phyloP scores from a whole-genome alignment of 805 yeast species.

The Debaryomyces castellii region DNA sequence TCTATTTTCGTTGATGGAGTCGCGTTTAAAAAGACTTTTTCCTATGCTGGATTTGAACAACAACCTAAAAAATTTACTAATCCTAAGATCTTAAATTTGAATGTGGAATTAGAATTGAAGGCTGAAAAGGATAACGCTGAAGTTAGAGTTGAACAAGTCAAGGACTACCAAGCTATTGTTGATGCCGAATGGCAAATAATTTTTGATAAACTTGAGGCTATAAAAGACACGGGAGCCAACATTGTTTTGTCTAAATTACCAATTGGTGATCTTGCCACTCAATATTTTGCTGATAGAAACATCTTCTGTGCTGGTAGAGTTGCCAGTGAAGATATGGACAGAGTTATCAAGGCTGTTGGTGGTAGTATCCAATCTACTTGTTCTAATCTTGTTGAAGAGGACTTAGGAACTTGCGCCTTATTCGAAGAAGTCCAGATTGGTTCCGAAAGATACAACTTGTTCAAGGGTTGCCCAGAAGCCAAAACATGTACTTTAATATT shows the following conservation, averaged over 20 bases:
- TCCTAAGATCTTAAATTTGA: conserved; percentile 82
- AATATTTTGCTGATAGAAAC: conserved; percentile 92
- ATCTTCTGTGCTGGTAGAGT: conserved; percentile 98
- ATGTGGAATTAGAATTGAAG: conserved; percentile 92
- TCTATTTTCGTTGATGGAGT: conserved; percentile 88
- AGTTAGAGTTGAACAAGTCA: conserved; percentile 90
- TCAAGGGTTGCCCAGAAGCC: conserved; percentile 88
- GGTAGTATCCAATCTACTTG: conserved; percentile 80
- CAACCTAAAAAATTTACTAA: conserved; percentile 83
- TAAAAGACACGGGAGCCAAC: conserved; percentile 83
- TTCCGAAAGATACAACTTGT: conserved; percentile 89
- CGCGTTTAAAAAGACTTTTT: conserved; percentile 94
- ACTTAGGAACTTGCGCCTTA: conserved; percentile 78
- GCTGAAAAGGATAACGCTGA: conserved; percentile 99
- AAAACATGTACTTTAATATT: conserved; percentile 90
- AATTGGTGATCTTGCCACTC: conserved; percentile 98
- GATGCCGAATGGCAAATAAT: conserved; percentile 99
- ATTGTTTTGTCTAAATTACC: conserved; percentile 93
- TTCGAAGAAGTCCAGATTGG: conserved; percentile 97
- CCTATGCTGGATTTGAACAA: conserved; percentile 98
- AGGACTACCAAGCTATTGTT: conserved; percentile 91
- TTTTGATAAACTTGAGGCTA: conserved; percentile 77
- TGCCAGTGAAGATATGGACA: conserved; percentile 80
- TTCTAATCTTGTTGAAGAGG: conserved; percentile 63
- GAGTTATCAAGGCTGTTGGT: conserved; percentile 92